Percentiles rank a stretch among this genome's conserved stretches.
Evolutionary conservation across 1,139 yeast genomes (phyloP).

Genomic region (Debaryomycetaceae sp.): DNA sequence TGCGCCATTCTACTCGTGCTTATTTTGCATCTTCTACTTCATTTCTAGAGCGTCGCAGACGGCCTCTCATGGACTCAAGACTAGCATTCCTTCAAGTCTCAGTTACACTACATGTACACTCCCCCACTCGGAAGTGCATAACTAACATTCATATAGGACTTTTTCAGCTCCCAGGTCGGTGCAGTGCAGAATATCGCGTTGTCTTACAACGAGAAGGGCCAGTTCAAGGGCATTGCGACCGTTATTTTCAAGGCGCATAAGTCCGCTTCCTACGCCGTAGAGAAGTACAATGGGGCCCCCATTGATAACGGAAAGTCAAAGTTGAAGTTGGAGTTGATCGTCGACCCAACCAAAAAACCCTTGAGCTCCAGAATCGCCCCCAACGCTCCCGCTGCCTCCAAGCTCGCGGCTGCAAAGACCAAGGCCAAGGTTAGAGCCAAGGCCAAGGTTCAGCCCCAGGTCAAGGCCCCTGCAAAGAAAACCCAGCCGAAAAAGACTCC

Average conservation of each 20-base stretch:
- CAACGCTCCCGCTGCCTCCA: constrained; percentile 26
- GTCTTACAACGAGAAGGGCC: constrained; percentile 83
- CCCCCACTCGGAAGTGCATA: background rate
- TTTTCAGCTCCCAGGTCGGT: constrained; percentile 85
- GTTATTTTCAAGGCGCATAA: constrained; percentile 68
- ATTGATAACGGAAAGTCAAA: constrained; percentile 82
- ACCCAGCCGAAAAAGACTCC: constrained; percentile 29
- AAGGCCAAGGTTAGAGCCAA: constrained; percentile 26
- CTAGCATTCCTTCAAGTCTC: background rate
- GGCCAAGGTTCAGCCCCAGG: constrained; percentile 12
- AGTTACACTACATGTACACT: background rate
- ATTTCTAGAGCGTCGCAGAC: background rate
- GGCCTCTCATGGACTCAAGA: background rate
- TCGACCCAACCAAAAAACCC: constrained; percentile 82
- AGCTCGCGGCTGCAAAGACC: constrained; percentile 20
- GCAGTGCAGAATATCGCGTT: constrained; percentile 71
- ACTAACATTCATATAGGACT: constrained; percentile 54
- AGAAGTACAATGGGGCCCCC: constrained; percentile 87
- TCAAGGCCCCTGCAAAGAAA: constrained; percentile 18
- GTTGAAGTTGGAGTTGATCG: constrained; percentile 78
- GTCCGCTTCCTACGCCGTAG: constrained; percentile 70
- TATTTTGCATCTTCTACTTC: background rate
- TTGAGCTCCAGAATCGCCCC: constrained; percentile 69
- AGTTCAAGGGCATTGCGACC: constrained; percentile 89
- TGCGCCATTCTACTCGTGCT: no score